Evolutionary conservation across 139 green algal genomes (phyloP), one percentile per base, ranked within the genome.

Genomic region (Volvox africanus): DNA sequence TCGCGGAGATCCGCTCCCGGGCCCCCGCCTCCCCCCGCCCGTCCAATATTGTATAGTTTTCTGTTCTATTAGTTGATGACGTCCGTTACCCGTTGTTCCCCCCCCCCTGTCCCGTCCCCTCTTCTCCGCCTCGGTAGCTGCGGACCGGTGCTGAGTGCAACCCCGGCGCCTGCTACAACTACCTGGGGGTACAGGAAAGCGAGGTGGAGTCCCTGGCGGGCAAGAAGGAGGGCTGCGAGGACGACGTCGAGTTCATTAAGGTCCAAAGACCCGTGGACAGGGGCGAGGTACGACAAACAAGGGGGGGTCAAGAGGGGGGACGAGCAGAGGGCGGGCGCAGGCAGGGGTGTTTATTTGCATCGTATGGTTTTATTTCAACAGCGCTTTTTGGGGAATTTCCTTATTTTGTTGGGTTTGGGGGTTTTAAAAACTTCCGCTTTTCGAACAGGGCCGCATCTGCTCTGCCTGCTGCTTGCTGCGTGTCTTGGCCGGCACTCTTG

Each of bases 101-200:
- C 2, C 32, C 26, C 26, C 71, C 71, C 71, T 79, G 21, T 30
- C 71, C 20, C 65, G n/a, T 33, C 71, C 26, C 28, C 71, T 30
- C 9, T 77, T n/a, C 68, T 22, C 68, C 68, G 22, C 68, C 13
- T 77, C 62, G 14, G 71, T 68, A 89, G 85, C 30, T 89, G 18
- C 92, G 96, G 67, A 96, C 93, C 6, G 96, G 96, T 26, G 91
- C 90, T 1, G 94, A 97, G 91, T 97, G 96, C 93, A 97, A 97
- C 88, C 96, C 96, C 14, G 96, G 96, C 32, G 96, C 96, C 9
- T 95, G 93, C 84, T 97, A 96, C 92, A 91, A 88, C 50, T 95
- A 96, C 84, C 93, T 97, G 18, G 96, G 84, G 36, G 80, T 93
- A 81, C 32, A 81, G 50, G 93, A 96, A 76, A 87, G 71, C 13